These are phyloP conservation scores for Ogataea allantospora DNA, from an alignment of 805 yeast species.

Conservation along the genomic window DNA sequence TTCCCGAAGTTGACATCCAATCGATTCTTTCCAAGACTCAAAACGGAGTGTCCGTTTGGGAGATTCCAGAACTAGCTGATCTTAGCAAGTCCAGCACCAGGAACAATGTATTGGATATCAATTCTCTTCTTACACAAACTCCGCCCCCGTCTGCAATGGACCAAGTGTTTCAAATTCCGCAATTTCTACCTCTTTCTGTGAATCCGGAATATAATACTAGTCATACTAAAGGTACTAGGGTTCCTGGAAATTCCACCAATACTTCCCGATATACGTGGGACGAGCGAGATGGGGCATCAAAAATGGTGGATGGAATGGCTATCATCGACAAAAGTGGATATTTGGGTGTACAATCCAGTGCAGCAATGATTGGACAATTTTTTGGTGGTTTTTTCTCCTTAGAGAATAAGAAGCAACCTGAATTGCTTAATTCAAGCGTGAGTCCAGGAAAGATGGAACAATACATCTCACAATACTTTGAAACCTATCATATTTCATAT, in stretches of 20 bases:
- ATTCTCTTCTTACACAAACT: not conserved
- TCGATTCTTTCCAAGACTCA: conserved; percentile 7
- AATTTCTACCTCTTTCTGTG: conserved; percentile 11
- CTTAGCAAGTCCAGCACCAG: not conserved
- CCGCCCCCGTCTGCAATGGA: not conserved
- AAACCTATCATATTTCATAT: conserved; percentile 17
- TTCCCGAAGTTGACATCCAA: conserved; percentile 10
- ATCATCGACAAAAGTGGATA: conserved; percentile 17
- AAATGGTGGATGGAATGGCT: conserved; percentile 18
- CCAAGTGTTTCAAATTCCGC: conserved; percentile 10
- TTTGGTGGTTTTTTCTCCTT: conserved; percentile 12
- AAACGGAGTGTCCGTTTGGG: conserved; percentile 8
- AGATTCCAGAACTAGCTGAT: conserved; percentile 8
- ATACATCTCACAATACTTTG: conserved; percentile 14
- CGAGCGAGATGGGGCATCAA: conserved; percentile 5
- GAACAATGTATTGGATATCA: not conserved
- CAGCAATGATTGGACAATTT: conserved; percentile 11
- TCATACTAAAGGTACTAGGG: not conserved
- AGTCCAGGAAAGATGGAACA: conserved; percentile 8
- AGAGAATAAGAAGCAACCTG: not conserved
- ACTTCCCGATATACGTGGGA: conserved; percentile 11
- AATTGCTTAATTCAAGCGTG: not conserved
- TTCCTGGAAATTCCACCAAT: not conserved
- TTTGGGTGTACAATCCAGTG: conserved; percentile 16
- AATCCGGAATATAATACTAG: conserved; percentile 1